Percentiles rank a stretch among this genome's conserved stretches.
Evolutionary conservation across 2,329 filamentous ascomycete genomes (phyloP).

Genomic region (Passalora sequoiae): DNA sequence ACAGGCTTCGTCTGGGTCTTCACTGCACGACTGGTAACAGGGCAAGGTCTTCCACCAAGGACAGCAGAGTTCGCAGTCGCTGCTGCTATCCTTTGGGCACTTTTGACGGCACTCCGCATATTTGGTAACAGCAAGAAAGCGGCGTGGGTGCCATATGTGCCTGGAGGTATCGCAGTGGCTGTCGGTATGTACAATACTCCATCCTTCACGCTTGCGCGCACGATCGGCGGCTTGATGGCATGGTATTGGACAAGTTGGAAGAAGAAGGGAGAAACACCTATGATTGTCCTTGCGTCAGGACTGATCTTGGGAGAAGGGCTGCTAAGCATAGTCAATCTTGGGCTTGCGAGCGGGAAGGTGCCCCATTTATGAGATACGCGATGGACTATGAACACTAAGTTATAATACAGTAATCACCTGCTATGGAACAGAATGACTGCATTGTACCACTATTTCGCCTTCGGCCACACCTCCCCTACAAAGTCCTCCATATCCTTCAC

Average conservation of each 20-base stretch:
- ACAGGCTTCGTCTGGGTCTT: constrained; percentile 98
- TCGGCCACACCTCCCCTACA: constrained; percentile 27
- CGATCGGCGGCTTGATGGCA: constrained; percentile 68
- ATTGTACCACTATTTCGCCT: constrained; percentile 13
- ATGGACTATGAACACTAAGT: background rate
- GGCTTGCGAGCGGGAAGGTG: constrained; percentile 70
- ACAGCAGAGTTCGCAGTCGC: constrained; percentile 73
- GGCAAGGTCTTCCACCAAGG: constrained; percentile 78
- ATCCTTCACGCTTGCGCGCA: constrained; percentile 85
- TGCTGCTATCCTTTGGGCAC: constrained; percentile 68
- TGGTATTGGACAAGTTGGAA: constrained; percentile 68
- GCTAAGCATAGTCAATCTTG: constrained; percentile 82
- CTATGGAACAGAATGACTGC: background rate
- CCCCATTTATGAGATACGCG: constrained; percentile 51
- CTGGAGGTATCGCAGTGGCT: constrained; percentile 91
- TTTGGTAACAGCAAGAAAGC: constrained; percentile 39
- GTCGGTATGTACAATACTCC: constrained; percentile 98
- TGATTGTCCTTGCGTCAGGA: constrained; percentile 85
- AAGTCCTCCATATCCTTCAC: constrained; percentile 33
- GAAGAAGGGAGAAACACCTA: constrained; percentile 60
- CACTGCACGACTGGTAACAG: constrained; percentile 87
- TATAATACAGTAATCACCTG: background rate
- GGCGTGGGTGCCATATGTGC: constrained; percentile 69
- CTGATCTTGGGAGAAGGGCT: constrained; percentile 91
- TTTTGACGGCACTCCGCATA: constrained; percentile 67